phyloP scores from a whole-genome alignment of 2,329 filamentous ascomycete species.

The Fusarium kyushuense region DNA sequence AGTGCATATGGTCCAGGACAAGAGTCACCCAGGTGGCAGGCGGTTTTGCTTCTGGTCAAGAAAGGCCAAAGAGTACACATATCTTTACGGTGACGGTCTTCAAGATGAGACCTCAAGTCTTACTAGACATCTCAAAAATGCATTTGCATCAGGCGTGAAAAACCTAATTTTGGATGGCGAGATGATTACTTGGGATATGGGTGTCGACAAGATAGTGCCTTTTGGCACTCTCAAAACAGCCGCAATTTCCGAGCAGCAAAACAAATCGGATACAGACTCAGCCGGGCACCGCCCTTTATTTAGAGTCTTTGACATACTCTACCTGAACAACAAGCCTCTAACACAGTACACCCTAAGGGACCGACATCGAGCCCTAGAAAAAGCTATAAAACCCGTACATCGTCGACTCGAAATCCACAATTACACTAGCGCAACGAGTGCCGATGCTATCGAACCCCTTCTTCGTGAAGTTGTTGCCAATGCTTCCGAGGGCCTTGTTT shows the following conservation, averaged over 20 bases:
- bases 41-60: constrained; percentile 92
- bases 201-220: constrained; percentile 82
- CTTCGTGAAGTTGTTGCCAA: constrained; percentile 87
- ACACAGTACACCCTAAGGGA: constrained; percentile 87
- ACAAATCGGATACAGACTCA: constrained; percentile 66
- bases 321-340: constrained; percentile 83
- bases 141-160: constrained; percentile 81
- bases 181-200: constrained; percentile 98
- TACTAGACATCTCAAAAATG: constrained; percentile 81
- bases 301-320: constrained; percentile 90
- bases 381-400: constrained; percentile 75
- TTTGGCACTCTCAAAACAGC: constrained; percentile 96
- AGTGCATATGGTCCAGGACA: constrained; percentile 86
- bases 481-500: constrained; percentile 87
- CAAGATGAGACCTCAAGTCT: constrained; percentile 80
- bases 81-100: constrained; percentile 86
- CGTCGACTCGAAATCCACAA: constrained; percentile 86
- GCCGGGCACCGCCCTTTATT: constrained; percentile 75
- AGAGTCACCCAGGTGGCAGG: constrained; percentile 73
- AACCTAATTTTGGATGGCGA: constrained; percentile 96
- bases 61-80: constrained; percentile 96
- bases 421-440: constrained; percentile 73
- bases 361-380: constrained; percentile 79
- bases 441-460: constrained; percentile 80
- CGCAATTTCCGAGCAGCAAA: constrained; percentile 80